Evolutionary conservation across 805 yeast species (phyloP).

Genomic region (Metschnikowia noctiluminum): DNA sequence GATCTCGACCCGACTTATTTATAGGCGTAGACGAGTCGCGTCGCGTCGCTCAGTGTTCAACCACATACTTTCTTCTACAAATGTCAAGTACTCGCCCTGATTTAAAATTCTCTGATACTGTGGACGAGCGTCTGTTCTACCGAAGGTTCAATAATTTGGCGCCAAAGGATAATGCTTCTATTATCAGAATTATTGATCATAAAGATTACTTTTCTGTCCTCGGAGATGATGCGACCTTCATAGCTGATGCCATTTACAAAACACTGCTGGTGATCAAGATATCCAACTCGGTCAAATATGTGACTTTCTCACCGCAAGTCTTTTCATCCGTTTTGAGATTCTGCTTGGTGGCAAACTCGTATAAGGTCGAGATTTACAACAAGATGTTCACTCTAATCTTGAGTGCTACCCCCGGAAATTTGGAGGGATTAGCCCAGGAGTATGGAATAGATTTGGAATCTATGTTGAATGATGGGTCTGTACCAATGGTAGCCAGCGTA

Average conservation of each 20-base stretch:
- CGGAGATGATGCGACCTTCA: slow-evolving; percentile 70
- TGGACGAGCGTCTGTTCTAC: slow-evolving; percentile 43
- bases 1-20: neutral
- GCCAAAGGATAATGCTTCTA: slow-evolving; percentile 40
- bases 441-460: slow-evolving; percentile 54
- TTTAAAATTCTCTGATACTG: slow-evolving; percentile 38
- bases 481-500: slow-evolving; percentile 40
- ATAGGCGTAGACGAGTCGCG: neutral
- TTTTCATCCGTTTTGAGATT: slow-evolving; percentile 61
- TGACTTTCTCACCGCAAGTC: slow-evolving; percentile 76
- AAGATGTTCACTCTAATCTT: slow-evolving; percentile 55
- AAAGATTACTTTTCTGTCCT: slow-evolving; percentile 78
- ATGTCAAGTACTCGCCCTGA: slow-evolving; percentile 47
- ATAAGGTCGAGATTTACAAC: slow-evolving; percentile 78
- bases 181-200: slow-evolving; percentile 71
- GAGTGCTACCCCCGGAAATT: slow-evolving; percentile 87
- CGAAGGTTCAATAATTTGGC: slow-evolving; percentile 48
- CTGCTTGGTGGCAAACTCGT: slow-evolving; percentile 66
- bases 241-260: slow-evolving; percentile 81
- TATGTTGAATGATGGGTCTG: slow-evolving; percentile 46
- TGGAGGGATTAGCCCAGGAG: slow-evolving; percentile 46
- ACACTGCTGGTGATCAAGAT: slow-evolving; percentile 77
- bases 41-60: slow-evolving; percentile 9
- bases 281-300: slow-evolving; percentile 51
- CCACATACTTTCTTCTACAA: neutral